Evolutionary conservation across 2,329 filamentous ascomycete genomes (phyloP).

Genomic region (Fusarium neocosmosporiellum): DNA sequence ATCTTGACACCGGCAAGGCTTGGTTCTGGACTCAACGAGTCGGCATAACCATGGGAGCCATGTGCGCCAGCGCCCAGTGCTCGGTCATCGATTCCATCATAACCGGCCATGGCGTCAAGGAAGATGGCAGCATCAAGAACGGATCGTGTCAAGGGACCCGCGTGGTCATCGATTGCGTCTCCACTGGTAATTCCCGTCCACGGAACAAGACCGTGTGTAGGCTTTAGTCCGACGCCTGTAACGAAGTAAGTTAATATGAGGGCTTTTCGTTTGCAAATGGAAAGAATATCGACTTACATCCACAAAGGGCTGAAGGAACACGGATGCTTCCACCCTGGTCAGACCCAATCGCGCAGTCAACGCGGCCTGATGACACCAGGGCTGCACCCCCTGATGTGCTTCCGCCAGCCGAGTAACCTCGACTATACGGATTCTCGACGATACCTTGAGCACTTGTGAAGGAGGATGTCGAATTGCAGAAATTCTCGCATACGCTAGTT

Average conservation of each 20-base stretch:
- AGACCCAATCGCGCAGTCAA: constrained; percentile 59
- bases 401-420: constrained; percentile 61
- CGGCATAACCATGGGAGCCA: constrained; percentile 38
- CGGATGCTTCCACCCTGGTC: constrained; percentile 61
- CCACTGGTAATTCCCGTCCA: constrained; percentile 62
- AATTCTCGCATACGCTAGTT: constrained; percentile 65
- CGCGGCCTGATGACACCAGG: constrained; percentile 55
- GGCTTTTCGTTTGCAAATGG: not conserved
- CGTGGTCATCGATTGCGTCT: constrained; percentile 63
- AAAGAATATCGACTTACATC: constrained; percentile 32
- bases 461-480: constrained; percentile 60
- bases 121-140: constrained; percentile 54
- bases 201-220: constrained; percentile 62
- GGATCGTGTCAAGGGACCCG: constrained; percentile 55
- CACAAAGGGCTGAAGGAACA: constrained; percentile 55
- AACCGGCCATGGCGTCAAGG: constrained; percentile 59
- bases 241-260: not conserved
- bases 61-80: constrained; percentile 48
- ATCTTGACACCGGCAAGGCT: constrained; percentile 48
- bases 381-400: constrained; percentile 61
- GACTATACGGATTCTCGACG: constrained; percentile 57
- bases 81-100: constrained; percentile 61
- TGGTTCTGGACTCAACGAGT: not conserved
- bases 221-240: constrained; percentile 57
- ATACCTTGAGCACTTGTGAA: constrained; percentile 59